phyloP scores from a whole-genome alignment of 257 asterid species.

The Solanum sejunctum region DNA sequence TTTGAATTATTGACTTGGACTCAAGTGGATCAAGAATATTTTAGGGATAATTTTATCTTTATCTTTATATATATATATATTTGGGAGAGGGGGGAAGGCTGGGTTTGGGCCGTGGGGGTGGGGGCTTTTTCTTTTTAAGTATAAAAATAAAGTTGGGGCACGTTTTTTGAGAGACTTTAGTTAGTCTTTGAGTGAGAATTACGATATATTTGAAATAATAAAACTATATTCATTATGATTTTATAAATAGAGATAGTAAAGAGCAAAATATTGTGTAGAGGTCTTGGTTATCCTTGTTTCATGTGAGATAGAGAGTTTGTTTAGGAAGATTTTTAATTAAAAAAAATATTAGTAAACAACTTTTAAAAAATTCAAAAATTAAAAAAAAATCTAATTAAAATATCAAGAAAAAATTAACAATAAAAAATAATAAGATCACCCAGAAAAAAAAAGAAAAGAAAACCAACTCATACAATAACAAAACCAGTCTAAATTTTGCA shows the following conservation, averaged over 20 bases:
- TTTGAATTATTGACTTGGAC: neutral
- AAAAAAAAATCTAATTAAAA: too few relatives aligned
- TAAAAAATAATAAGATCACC: neutral
- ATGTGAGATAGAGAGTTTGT: neutral
- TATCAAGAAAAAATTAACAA: neutral
- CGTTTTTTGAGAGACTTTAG: neutral
- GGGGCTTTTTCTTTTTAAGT: neutral
- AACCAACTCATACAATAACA: too few relatives aligned
- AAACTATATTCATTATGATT: neutral
- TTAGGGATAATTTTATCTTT: neutral
- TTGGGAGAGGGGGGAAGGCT: too few relatives aligned
- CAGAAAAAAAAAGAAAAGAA: neutral
- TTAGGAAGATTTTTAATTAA: neutral
- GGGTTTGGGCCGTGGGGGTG: too few relatives aligned
- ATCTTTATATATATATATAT: too few relatives aligned
- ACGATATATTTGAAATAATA: neutral
- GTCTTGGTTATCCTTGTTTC: neutral
- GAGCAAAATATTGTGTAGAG: too few relatives aligned
- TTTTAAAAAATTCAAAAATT: neutral
- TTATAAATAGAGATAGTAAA: neutral
- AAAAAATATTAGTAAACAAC: neutral
- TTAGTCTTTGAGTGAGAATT: neutral
- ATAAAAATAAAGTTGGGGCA: neutral
- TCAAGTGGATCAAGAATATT: neutral
- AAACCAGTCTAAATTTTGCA: too few relatives aligned